A percentile compares a stretch with the other conserved stretches of the same genome.
Conservation (phyloP, 148 eudicot genomes). For the Linanthus parryae region DNA sequence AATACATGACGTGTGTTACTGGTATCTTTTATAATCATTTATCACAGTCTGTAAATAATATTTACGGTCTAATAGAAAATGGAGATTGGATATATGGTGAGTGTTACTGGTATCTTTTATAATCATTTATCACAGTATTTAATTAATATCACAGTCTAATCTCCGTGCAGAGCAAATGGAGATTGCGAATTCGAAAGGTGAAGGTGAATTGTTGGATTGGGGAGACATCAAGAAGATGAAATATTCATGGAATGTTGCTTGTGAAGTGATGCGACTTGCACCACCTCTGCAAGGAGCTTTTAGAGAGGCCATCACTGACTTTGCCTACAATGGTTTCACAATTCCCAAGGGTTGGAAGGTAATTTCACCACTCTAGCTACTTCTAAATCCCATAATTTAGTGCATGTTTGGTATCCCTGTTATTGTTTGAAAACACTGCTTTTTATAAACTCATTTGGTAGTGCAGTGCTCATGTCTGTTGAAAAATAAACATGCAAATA, state of each 20-base stretch:
- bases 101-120: no score
- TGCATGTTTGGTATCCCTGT: no score
- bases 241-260: slow-evolving; percentile 44
- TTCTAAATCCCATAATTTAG: no score
- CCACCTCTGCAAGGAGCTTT: slow-evolving; percentile 41
- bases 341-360: slow-evolving; percentile 49
- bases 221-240: slow-evolving; percentile 36
- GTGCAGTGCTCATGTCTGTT: neutral
- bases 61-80: no score
- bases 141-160: neutral
- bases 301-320: slow-evolving; percentile 30
- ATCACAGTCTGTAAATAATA: no score
- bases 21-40: no score
- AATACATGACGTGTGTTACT: no score
- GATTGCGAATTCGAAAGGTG: slow-evolving; percentile 24
- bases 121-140: no score
- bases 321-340: slow-evolving; percentile 26
- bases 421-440: no score
- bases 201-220: slow-evolving; percentile 35
- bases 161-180: slow-evolving; percentile 31
- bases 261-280: slow-evolving; percentile 36
- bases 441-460: no score
- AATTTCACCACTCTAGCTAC: no score
- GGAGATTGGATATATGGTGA: no score
- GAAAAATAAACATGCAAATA: neutral